Evolutionary conservation across 768 basidiomycete genomes (phyloP), one percentile per base, ranked within the genome.

Genomic region (Nevesoporus exiguus): DNA sequence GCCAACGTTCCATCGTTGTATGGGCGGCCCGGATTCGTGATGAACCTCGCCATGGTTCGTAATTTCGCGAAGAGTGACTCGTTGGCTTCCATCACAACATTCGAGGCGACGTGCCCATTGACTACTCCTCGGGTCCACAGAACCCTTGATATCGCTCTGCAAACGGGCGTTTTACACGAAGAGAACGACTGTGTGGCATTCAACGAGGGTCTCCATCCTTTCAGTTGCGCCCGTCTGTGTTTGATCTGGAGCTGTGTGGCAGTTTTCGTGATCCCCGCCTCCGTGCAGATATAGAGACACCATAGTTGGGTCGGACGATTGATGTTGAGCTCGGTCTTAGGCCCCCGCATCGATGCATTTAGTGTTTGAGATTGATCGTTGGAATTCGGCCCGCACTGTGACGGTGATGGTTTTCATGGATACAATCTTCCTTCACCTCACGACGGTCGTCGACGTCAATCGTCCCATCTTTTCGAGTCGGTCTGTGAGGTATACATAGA

Each of bases 101-200:
- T 27, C 22, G 40, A 25, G 24, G 39, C 19, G 13, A 42, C 15
- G 14, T 42, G 13, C 7, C 7, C 14, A 15, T 14, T 19, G 24
- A 15, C 2, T 11, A 40, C 49, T 63, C 58, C 60, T 62, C 54
- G 55, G 57, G 10, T 44, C 56, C 59, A 52, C 59, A 52, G 58
- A 29, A 43, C 13, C 29, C 22, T 36, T 9, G 25, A 31, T 1
- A 27, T 24, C 21, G 11, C 31, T 51, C 47, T 50, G 45, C 44
- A 19, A 19, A 49, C 15, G 33, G 17, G 0, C 7, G 7, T 42
- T 22, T 34, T 37, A 22, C 17, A 31, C 41, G 19, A 9, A 36
- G 19, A 31, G 19, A 37, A 9, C 6, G 36, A 37, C n/a, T n/a
- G 15, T 33, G 33, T 14, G 33, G 11, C 33, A 5, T 29, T 29